Evolutionary conservation across 2,329 filamentous ascomycete species (phyloP).

Genomic region (Bipolaris bicolor): DNA sequence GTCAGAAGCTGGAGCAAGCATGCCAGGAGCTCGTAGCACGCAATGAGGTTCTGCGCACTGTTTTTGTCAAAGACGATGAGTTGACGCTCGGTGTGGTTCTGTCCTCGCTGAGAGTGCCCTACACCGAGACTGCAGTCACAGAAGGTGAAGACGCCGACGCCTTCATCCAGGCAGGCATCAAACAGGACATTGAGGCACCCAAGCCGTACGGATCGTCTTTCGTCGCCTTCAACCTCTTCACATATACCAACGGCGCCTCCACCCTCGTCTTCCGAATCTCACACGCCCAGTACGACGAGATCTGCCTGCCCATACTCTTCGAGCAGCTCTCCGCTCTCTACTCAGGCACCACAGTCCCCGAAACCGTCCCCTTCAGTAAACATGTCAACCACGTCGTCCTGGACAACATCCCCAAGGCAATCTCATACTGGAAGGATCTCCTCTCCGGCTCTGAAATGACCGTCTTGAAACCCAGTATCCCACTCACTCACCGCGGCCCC

Average conservation of each 20-base stretch:
- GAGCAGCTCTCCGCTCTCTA: conserved; percentile 65
- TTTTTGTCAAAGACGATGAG: conserved; percentile 61
- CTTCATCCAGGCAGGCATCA: conserved; percentile 62
- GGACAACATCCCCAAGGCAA: conserved; percentile 54
- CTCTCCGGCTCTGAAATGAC: conserved; percentile 62
- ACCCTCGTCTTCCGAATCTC: conserved; percentile 67
- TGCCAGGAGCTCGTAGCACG: conserved; percentile 63
- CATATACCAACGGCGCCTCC: conserved; percentile 60
- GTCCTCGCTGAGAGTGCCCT: conserved; percentile 58
- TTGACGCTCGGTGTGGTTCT: conserved; percentile 65
- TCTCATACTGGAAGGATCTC: conserved; percentile 67
- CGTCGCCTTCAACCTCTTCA: conserved; percentile 55
- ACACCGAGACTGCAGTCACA: conserved; percentile 47
- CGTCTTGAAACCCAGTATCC: conserved; percentile 43
- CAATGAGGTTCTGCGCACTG: conserved; percentile 70
- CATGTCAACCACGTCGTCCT: conserved; percentile 53
- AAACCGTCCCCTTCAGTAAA: conserved; percentile 53
- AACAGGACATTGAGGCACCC: conserved; percentile 61
- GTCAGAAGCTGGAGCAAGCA: conserved; percentile 55
- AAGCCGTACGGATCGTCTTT: conserved; percentile 62
- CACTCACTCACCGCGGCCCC: conserved; percentile 36
- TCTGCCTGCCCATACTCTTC: conserved; percentile 68
- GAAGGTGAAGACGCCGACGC: conserved; percentile 59
- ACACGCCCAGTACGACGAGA: conserved; percentile 73
- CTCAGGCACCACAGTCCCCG: conserved; percentile 39